Base-by-base conservation (phyloP, 306 rosid species). In the Amphicarpaea edgeworthii region DNA sequence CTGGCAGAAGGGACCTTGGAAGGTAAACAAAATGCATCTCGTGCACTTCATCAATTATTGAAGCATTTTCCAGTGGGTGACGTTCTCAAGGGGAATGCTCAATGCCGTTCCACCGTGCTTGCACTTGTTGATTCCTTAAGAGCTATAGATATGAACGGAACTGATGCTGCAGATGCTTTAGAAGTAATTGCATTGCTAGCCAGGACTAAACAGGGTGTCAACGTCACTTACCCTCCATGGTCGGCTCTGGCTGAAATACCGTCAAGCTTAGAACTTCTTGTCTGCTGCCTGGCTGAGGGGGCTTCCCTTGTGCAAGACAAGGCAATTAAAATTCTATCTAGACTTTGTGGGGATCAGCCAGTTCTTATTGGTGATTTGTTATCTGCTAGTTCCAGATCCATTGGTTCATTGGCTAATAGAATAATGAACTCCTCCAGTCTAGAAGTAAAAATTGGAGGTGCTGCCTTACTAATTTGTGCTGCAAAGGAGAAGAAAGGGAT, bases 1-100 rank as follows among this genome's bases (percentile, higher is more conserved):
- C 83, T 95, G 68, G 90, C 85, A 57, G 96, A 95, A 85, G 98
- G 97, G 77, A 86, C 96, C 66, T 50, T 75, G 73, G 88, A 87
- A 78, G 97, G 97, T 49, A 95, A 90, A 85, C 89, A 85, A 85
- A 89, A 89, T 88, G 97, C 96, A 53, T 88, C 97, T 28, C 82
- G 93, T 40, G 97, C 97, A 21, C 95, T 95, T 85, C 89, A 87
- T 75, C 96, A 95, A 79, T 79, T 95, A 81, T 81, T 95, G 83
- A 89, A 77, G 86, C 96, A 92, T 83, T 95, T 95, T 85, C 88
- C 96, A 51, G 78, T 87, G 37, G 84, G 87, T 66, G 90, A 90
- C 7, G 86, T 95, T 76, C 87, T 95, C 60, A 81, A 89, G 75
- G 97, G 91, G 65, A 81, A 86, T 70, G 77, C 92, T 70, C 96